These are phyloP conservation scores for Eimeria acervulina DNA, from an alignment of 169 alveolate species.

Conservation along the genomic window DNA sequence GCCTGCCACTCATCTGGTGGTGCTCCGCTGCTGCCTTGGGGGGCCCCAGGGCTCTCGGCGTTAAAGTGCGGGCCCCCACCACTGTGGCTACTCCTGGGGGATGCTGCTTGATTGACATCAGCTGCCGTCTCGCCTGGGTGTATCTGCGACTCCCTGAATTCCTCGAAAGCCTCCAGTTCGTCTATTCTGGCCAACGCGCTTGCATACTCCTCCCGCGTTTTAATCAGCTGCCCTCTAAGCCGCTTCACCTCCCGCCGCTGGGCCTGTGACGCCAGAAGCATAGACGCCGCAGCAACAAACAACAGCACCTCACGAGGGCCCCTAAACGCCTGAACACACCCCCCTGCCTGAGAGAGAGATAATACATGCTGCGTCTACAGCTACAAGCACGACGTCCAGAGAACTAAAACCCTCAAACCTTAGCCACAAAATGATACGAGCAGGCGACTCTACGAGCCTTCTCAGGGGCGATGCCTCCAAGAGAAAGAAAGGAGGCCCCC, in stretches of 20 bases:
- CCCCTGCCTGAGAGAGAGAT: no score
- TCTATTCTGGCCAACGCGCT: conserved; percentile 76
- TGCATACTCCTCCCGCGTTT: conserved; percentile 71
- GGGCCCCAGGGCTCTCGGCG: neutral
- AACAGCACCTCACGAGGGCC: no score
- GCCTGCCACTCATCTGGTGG: neutral
- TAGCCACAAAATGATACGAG: no score
- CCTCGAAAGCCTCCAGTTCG: conserved; percentile 74
- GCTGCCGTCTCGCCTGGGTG: neutral
- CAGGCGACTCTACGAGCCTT: no score
- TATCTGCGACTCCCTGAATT: neutral
- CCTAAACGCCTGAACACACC: no score
- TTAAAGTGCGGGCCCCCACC: neutral
- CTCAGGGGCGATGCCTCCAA: no score
- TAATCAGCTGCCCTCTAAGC: conserved; percentile 66
- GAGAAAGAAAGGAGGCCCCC: neutral
- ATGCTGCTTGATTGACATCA: neutral
- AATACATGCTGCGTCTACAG: no score
- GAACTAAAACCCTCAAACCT: no score
- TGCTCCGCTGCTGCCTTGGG: neutral
- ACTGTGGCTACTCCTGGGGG: neutral
- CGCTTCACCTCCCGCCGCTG: conserved; percentile 68
- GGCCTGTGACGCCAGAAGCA: conserved; percentile 40
- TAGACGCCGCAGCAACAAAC: neutral
- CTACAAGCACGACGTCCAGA: no score